Evolutionary conservation across 2,329 filamentous ascomycete genomes (phyloP).

Genomic region (Botryotinia calthae): DNA sequence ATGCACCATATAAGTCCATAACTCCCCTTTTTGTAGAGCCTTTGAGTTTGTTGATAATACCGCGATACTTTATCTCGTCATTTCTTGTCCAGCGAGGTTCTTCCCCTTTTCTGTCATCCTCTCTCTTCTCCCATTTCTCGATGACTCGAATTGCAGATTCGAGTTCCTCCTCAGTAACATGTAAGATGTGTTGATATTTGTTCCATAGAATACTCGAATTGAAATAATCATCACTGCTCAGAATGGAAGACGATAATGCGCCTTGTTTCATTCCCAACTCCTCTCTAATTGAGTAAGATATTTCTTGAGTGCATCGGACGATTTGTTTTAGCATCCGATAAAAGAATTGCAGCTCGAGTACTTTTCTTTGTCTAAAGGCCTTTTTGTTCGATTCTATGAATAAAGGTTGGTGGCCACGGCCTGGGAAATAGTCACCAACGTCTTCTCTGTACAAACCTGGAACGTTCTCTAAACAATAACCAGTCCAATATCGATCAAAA

Average conservation of each 20-base stretch:
- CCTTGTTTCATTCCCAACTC: neutral
- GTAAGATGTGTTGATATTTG: neutral
- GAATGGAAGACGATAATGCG: neutral
- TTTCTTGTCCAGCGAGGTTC: neutral
- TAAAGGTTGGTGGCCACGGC: fast-evolving
- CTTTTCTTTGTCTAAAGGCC: neutral
- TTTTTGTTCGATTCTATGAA: neutral
- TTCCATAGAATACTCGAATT: neutral
- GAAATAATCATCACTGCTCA: neutral
- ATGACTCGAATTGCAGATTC: neutral
- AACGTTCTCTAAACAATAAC: neutral
- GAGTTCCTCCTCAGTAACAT: neutral
- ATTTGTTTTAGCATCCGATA: neutral
- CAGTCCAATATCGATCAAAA: neutral
- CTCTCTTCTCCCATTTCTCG: neutral
- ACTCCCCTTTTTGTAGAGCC: neutral
- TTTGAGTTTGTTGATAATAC: neutral
- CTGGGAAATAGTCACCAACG: fast-evolving
- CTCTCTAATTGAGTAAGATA: neutral
- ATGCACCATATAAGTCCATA: neutral
- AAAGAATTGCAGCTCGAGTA: neutral
- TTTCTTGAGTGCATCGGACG: neutral
- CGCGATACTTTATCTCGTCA: neutral
- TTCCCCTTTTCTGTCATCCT: neutral
- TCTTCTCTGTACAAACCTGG: neutral